These are phyloP conservation scores for Apiospora rasikravindrae DNA, from an alignment of 2,329 filamentous ascomycete genomes.

Conservation along the genomic window DNA sequence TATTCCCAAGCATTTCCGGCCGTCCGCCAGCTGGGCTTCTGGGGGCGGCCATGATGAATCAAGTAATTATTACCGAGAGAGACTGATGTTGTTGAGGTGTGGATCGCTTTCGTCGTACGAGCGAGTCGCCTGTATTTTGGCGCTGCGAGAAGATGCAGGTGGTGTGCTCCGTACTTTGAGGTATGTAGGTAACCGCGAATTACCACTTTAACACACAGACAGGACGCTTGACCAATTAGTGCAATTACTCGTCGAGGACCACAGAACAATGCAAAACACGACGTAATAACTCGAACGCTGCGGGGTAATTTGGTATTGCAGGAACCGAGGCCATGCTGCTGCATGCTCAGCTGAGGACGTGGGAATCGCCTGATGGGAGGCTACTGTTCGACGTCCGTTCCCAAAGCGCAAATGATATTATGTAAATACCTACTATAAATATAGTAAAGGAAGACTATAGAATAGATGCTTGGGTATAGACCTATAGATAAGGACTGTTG, in stretches of 20 bases:
- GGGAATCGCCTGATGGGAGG: background rate
- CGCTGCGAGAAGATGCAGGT: background rate
- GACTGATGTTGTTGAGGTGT: background rate
- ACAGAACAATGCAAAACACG: background rate
- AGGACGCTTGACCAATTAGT: slow-evolving; percentile 3
- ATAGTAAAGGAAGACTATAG: background rate
- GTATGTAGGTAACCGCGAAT: no score
- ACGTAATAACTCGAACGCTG: background rate
- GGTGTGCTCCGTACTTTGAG: no score
- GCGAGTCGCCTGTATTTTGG: background rate
- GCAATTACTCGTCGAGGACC: background rate
- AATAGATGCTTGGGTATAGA: background rate
- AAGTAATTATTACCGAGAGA: slow-evolving; percentile 3
- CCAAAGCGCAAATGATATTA: background rate
- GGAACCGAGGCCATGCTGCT: background rate
- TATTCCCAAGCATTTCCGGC: background rate
- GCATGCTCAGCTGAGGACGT: background rate
- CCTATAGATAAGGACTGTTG: background rate
- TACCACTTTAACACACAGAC: background rate
- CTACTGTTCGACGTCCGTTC: background rate
- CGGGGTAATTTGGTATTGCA: slow-evolving; percentile 8
- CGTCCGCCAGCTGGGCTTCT: background rate
- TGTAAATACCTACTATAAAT: background rate
- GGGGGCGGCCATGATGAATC: background rate
- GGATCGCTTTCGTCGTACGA: background rate